These are phyloP conservation scores for Chaetomium sp. DNA, from an alignment of 2,329 filamentous ascomycete genomes.

Conservation along the genomic window DNA sequence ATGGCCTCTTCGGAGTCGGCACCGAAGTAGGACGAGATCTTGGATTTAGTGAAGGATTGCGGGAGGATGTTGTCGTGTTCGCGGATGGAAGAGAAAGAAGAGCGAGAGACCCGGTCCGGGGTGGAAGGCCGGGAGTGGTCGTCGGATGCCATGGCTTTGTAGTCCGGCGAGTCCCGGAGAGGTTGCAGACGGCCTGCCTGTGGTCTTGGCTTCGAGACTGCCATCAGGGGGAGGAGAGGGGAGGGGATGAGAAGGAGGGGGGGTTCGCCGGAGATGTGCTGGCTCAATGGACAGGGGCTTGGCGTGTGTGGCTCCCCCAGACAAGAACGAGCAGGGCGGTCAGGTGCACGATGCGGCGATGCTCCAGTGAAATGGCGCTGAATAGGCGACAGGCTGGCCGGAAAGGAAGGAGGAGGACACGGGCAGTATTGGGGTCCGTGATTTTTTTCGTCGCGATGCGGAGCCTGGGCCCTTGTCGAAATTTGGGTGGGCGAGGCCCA, in stretches of 20 bases:
- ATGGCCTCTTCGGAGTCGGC: conserved; percentile 41
- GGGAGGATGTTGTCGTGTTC: conserved; percentile 53
- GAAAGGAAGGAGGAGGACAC: conserved; percentile 5
- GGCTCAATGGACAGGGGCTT: conserved; percentile 5
- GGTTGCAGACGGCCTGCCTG: conserved; percentile 18
- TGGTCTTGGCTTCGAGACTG: conserved; percentile 21
- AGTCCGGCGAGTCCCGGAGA: conserved; percentile 18
- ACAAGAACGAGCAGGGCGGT: conserved; percentile 3
- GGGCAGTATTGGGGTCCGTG: conserved; percentile 12
- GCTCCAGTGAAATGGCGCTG: conserved; percentile 16
- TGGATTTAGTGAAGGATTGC: conserved; percentile 58
- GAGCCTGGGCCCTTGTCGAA: conserved; percentile 2
- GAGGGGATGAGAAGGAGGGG: conserved; percentile 4
- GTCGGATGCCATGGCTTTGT: conserved; percentile 25
- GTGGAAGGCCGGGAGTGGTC: conserved; percentile 20
- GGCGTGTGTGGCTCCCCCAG: too few relatives aligned
- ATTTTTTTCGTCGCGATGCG: conserved; percentile 11
- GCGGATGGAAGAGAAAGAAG: conserved; percentile 57
- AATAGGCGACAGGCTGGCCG: conserved; percentile 18
- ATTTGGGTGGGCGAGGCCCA: conserved; percentile 3
- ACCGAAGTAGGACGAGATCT: conserved; percentile 51
- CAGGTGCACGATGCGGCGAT: conserved; percentile 23
- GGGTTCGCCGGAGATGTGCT: conserved; percentile 7
- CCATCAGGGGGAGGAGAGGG: conserved; percentile 17
- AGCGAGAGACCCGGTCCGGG: conserved; percentile 37